A percentile compares a stretch with the other conserved stretches of the same genome.
Conservation (phyloP, 2,329 filamentous ascomycete genomes). For the Graphilbum ipis-grandicollis region DNA sequence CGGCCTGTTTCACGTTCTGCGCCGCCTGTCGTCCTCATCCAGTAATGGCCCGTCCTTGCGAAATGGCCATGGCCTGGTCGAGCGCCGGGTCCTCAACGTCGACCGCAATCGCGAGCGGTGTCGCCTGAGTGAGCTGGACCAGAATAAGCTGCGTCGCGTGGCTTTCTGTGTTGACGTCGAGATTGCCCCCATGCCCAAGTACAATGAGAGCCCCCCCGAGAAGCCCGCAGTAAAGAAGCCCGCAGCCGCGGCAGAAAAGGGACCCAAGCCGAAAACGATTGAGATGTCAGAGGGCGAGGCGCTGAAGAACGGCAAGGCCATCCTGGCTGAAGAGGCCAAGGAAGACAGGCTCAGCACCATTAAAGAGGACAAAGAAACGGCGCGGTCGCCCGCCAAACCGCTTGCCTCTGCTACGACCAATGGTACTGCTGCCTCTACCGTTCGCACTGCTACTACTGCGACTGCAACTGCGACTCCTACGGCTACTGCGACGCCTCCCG, state of each 20-base stretch:
- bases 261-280: slow-evolving; percentile 43
- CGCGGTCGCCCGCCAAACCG: neutral
- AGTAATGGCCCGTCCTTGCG: slow-evolving; percentile 23
- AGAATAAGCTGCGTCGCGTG: slow-evolving; percentile 67
- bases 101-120: slow-evolving; percentile 67
- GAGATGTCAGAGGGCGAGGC: slow-evolving; percentile 61
- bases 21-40: slow-evolving; percentile 57
- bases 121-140: slow-evolving; percentile 59
- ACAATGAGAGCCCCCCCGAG: slow-evolving; percentile 47
- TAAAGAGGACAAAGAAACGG: neutral
- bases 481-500: neutral
- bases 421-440: no score
- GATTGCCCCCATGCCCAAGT: slow-evolving; percentile 74
- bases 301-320: slow-evolving; percentile 46
- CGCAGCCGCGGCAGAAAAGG: slow-evolving; percentile 28
- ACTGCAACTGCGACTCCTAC: neutral
- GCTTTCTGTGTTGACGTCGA: slow-evolving; percentile 96
- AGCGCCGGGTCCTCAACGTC: slow-evolving; percentile 69
- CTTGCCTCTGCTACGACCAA: neutral
- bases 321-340: slow-evolving; percentile 18
- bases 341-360: slow-evolving; percentile 27
- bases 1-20: slow-evolving; percentile 67
- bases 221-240: slow-evolving; percentile 18
- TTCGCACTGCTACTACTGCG: neutral
- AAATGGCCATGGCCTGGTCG: slow-evolving; percentile 51